A percentile compares a stretch with the other conserved stretches of the same genome.
Evolutionary conservation across 768 basidiomycete genomes (phyloP).

Genomic region (Sarcodon sp.): DNA sequence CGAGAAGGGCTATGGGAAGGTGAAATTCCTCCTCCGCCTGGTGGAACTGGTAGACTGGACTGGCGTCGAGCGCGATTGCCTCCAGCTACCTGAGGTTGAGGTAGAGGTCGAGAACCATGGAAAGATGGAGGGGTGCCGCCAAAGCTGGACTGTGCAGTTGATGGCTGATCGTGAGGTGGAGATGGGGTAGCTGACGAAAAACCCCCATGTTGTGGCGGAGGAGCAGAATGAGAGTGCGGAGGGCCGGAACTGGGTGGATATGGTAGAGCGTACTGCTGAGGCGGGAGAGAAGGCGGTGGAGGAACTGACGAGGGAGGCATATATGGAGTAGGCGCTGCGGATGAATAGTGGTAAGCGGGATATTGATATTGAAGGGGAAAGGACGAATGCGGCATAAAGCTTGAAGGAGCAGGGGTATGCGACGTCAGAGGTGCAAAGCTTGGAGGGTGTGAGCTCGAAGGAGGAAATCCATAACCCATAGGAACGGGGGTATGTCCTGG

Average conservation of each 20-base stretch:
- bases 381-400: slow-evolving; percentile 15
- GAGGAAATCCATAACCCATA: neutral
- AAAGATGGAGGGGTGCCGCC: slow-evolving; percentile 15
- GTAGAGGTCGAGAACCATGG: slow-evolving; percentile 9
- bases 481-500: neutral
- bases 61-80: slow-evolving; percentile 7
- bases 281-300: slow-evolving; percentile 19
- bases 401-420: slow-evolving; percentile 20
- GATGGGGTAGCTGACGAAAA: slow-evolving; percentile 10
- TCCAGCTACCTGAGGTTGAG: slow-evolving; percentile 5
- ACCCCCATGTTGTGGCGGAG: slow-evolving; percentile 20
- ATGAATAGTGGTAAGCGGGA: neutral
- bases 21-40: slow-evolving; percentile 1
- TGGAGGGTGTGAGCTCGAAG: slow-evolving; percentile 17
- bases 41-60: slow-evolving; percentile 10
- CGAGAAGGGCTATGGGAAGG: neutral
- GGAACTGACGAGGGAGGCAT: slow-evolving; percentile 9
- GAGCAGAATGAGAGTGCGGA: slow-evolving; percentile 18
- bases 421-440: slow-evolving; percentile 51
- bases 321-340: slow-evolving; percentile 2
- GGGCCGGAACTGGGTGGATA: slow-evolving; percentile 10
- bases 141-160: neutral
- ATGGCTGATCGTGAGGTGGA: slow-evolving; percentile 1
- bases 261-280: slow-evolving; percentile 22
- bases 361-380: slow-evolving; percentile 8